Base-by-base conservation (phyloP, 306 rosid species). In the Psophocarpus tetragonolobus region DNA sequence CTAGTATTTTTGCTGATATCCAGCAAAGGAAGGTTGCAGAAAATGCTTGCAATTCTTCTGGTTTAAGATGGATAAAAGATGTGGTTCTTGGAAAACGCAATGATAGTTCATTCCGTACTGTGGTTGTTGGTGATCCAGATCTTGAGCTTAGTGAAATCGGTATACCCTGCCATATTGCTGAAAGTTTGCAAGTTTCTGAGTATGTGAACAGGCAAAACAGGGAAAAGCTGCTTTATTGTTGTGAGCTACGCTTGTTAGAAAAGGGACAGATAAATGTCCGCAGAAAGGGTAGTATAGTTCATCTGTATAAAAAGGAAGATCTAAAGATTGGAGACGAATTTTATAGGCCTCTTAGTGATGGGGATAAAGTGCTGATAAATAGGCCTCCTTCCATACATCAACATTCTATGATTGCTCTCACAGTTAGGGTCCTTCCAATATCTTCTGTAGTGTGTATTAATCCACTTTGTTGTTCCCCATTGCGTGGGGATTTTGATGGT, bases 341-440 rank as follows among this genome's bases (percentile, higher is more conserved):
- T 66, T 85, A 88, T 81, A 85, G 99, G 81, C 94, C 97, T 53
- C 81, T 96, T 77, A 60, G 30, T 35, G 93, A 96, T 62, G 94
- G 97, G 51, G 99, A 96, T 78, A 76, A 48, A 45, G 86, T 96
- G 73, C 83, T 96, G 85, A 85, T 96, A 73, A 92, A 96, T 76
- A 87, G 99, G 87, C 99, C 97, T 66, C 99, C 99, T 73, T 96
- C 99, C 29, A 93, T 96, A 80, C 99, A 96, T 80, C 97, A 91
- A 68, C 99, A 96, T 48, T 92, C 99, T 6, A 82, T 92, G 36
- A 88, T 96, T 50, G 90, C 96, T 74, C 85, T 96, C 76, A 76
- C 80, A 0, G 90, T 76, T n/a, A 92, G 77, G 87, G 84, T 96
- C 74, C 97, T 96, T 80, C 99, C 94, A 1, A 84, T 87, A 42